Evolutionary conservation across 2,329 filamentous ascomycete species (phyloP).

Genomic region (Colletotrichum sp.): DNA sequence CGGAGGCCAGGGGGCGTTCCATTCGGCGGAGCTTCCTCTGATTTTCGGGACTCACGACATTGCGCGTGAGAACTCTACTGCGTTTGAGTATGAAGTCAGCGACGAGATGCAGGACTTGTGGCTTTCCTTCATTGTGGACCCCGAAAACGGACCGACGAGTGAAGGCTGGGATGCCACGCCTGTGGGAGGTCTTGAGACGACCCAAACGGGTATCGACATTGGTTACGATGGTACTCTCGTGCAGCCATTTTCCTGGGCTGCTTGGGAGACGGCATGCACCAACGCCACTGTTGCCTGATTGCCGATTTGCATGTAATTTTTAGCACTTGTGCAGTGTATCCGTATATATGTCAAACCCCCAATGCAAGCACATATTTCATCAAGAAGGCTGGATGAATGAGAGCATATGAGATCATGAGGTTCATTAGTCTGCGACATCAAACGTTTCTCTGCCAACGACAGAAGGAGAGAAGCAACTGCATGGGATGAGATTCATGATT

Average conservation of each 20-base stretch:
- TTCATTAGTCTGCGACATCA: too few species aligned
- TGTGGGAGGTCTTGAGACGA: neutral
- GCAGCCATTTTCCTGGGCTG: neutral
- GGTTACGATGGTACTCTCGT: neutral
- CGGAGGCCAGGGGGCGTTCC: conserved; percentile 27
- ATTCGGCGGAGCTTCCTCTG: conserved; percentile 33
- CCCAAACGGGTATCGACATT: neutral
- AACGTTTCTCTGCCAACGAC: too few species aligned
- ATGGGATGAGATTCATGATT: neutral
- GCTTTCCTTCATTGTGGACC: neutral
- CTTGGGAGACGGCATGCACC: neutral
- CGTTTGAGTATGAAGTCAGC: neutral
- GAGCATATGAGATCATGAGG: neutral
- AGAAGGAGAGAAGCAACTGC: too few species aligned
- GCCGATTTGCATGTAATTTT: neutral
- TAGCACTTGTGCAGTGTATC: neutral
- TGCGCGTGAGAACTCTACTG: neutral
- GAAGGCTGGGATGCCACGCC: neutral
- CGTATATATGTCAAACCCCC: neutral
- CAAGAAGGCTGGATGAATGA: neutral
- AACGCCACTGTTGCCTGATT: neutral
- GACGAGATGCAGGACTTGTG: neutral
- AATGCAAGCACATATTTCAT: neutral
- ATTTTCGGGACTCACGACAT: conserved; percentile 33
- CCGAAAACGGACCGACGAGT: neutral